Evolutionary conservation across 768 basidiomycete species (phyloP).

Genomic region (Hygrophorus russula): DNA sequence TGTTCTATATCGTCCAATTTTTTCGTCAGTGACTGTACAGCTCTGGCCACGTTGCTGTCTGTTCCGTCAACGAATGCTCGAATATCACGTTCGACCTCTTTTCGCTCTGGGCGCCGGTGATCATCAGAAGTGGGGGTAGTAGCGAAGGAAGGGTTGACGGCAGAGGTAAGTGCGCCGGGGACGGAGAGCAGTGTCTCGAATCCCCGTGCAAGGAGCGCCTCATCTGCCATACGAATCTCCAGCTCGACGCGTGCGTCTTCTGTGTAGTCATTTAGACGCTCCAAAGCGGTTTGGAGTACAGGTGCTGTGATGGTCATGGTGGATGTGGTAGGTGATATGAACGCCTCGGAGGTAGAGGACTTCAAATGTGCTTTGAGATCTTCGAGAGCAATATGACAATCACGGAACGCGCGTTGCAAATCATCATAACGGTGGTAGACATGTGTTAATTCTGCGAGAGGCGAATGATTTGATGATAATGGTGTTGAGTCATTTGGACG

Average conservation of each 20-base stretch:
- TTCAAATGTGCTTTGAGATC: slow-evolving; percentile 28
- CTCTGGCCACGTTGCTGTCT: slow-evolving; percentile 34
- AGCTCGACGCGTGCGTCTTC: slow-evolving; percentile 78
- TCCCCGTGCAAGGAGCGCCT: slow-evolving; percentile 50
- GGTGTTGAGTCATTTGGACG: slow-evolving; percentile 4
- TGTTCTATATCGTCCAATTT: slow-evolving; percentile 69
- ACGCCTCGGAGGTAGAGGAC: slow-evolving; percentile 14
- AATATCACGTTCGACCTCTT: slow-evolving; percentile 36
- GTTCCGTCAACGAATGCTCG: slow-evolving; percentile 44
- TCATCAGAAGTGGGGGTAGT: slow-evolving; percentile 4
- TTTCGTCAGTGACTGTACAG: slow-evolving; percentile 33
- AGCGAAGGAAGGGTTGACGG: neutral
- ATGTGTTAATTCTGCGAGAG: slow-evolving; percentile 33
- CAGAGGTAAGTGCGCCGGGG: slow-evolving; percentile 26
- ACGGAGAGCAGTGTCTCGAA: slow-evolving; percentile 59
- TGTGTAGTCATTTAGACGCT: slow-evolving; percentile 58
- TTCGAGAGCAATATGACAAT: slow-evolving; percentile 59
- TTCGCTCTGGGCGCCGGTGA: slow-evolving; percentile 19
- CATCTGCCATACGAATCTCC: slow-evolving; percentile 70
- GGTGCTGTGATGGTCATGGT: slow-evolving; percentile 15
- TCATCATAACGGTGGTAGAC: slow-evolving; percentile 46
- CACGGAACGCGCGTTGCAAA: slow-evolving; percentile 52
- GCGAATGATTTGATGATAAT: slow-evolving; percentile 16
- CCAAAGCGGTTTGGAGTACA: slow-evolving; percentile 39
- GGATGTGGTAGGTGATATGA: slow-evolving; percentile 10